Evolutionary conservation across 73 alveolate genomes (phyloP).

Genomic region (Tetrahymena thermophila): DNA sequence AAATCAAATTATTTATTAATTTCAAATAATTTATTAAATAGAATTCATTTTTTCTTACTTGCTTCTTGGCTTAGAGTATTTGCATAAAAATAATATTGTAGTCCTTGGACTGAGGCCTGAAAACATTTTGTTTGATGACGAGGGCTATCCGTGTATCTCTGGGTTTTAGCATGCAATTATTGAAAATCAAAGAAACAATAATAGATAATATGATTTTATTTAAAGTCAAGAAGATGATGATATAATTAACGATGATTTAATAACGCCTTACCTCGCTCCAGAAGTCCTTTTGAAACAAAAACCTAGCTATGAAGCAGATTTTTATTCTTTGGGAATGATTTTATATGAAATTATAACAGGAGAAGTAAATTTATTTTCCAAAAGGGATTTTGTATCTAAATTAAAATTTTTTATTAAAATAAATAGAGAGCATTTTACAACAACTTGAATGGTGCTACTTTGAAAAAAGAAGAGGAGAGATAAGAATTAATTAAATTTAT

Average conservation of each 20-base stretch:
- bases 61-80: not conserved
- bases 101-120: not conserved
- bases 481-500: conserved; percentile 14
- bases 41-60: not conserved
- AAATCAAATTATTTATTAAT: not conserved
- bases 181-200: not conserved
- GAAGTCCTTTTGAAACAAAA: conserved; percentile 70
- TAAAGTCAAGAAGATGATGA: not conserved
- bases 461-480: conserved; percentile 15
- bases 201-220: not conserved
- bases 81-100: not conserved
- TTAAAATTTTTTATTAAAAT: not conserved
- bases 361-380: not conserved
- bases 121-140: not conserved
- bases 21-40: not conserved
- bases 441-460: not conserved
- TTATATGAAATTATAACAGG: conserved; percentile 52
- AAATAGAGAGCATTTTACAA: not conserved
- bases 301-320: conserved; percentile 72
- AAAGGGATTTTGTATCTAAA: not conserved
- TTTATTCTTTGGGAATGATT: conserved; percentile 83
- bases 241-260: conserved; percentile 46
- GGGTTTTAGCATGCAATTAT: not conserved
- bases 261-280: conserved; percentile 90
- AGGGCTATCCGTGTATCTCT: not conserved